Conservation (phyloP, 116 monocot genomes). For the Trichopus zeylanicus region DNA sequence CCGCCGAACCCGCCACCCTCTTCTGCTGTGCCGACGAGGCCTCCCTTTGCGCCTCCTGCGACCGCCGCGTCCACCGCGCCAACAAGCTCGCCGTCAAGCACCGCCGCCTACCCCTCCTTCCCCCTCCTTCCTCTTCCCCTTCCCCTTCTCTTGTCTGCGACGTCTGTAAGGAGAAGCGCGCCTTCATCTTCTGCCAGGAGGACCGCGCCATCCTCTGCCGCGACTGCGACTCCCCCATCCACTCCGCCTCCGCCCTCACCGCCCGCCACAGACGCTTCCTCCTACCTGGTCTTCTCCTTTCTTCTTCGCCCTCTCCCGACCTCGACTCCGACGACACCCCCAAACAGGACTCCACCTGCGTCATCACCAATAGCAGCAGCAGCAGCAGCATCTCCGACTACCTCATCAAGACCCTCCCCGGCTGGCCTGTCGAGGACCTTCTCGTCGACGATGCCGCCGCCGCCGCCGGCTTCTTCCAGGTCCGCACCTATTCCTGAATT, state of each 20-base stretch:
- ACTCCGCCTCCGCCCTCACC: slow-evolving; percentile 27
- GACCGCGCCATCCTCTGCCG: slow-evolving; percentile 53
- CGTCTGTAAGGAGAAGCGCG: slow-evolving; percentile 50
- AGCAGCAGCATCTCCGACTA: slow-evolving; percentile 52
- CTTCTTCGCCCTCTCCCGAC: slow-evolving; percentile 11
- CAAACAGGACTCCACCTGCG: background rate
- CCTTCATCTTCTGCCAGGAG: slow-evolving; percentile 52
- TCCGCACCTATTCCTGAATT: background rate
- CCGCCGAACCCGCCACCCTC: slow-evolving; percentile 33
- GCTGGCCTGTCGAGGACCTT: slow-evolving; percentile 51
- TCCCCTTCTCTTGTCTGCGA: slow-evolving; percentile 37
- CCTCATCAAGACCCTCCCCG: slow-evolving; percentile 40
- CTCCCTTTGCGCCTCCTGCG: slow-evolving; percentile 49
- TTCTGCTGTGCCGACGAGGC: slow-evolving; percentile 83
- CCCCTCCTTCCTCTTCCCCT: slow-evolving; percentile 6
- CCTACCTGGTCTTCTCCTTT: slow-evolving; percentile 33
- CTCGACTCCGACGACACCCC: background rate
- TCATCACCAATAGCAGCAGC: background rate
- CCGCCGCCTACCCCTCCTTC: slow-evolving; percentile 45
- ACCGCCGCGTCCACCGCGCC: slow-evolving; percentile 45
- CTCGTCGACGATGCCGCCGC: slow-evolving; percentile 18
- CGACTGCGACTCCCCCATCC: slow-evolving; percentile 45
- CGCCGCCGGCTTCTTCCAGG: slow-evolving; percentile 5
- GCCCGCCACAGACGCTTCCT: slow-evolving; percentile 46
- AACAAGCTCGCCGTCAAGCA: slow-evolving; percentile 66